These are phyloP conservation scores for Melastoma candidum DNA, from an alignment of 441 rosid species.

Conservation along the genomic window DNA sequence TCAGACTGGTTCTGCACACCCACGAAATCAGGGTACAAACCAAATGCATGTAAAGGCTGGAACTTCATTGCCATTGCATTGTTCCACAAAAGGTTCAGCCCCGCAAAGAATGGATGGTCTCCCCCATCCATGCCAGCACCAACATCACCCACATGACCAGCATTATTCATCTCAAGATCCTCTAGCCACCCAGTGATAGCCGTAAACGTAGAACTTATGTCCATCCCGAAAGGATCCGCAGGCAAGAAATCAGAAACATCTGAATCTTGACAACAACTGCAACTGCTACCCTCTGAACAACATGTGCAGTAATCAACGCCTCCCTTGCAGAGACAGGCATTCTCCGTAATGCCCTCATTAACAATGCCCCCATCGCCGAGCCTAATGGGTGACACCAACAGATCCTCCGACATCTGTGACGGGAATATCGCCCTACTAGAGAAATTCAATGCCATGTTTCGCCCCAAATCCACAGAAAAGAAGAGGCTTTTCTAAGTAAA, in stretches of 20 bases:
- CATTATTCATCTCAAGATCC: constrained; percentile 68
- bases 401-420: constrained; percentile 53
- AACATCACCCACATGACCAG: constrained; percentile 31
- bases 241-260: constrained; percentile 84
- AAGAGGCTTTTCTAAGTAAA: constrained; percentile 11
- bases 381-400: constrained; percentile 56
- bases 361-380: constrained; percentile 50
- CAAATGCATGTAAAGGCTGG: constrained; percentile 36
- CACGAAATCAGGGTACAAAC: too few species aligned
- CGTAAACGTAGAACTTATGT: constrained; percentile 64
- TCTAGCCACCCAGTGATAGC: constrained; percentile 85
- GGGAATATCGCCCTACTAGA: constrained; percentile 59
- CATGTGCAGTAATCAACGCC: constrained; percentile 45
- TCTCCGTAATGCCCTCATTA: constrained; percentile 32
- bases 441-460: constrained; percentile 72
- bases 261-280: constrained; percentile 38
- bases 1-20: too few species aligned
- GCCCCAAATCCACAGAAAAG: constrained; percentile 14
- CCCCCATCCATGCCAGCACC: constrained; percentile 26
- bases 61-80: constrained; percentile 49
- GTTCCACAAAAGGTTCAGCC: constrained; percentile 69
- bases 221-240: constrained; percentile 96
- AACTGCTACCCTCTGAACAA: constrained; percentile 25
- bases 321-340: constrained; percentile 11
- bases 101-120: constrained; percentile 56